A percentile compares a stretch with the other conserved stretches of the same genome.
Evolutionary conservation across 768 basidiomycete genomes (phyloP).

Genomic region (Pleurotus salmoneostramineus): DNA sequence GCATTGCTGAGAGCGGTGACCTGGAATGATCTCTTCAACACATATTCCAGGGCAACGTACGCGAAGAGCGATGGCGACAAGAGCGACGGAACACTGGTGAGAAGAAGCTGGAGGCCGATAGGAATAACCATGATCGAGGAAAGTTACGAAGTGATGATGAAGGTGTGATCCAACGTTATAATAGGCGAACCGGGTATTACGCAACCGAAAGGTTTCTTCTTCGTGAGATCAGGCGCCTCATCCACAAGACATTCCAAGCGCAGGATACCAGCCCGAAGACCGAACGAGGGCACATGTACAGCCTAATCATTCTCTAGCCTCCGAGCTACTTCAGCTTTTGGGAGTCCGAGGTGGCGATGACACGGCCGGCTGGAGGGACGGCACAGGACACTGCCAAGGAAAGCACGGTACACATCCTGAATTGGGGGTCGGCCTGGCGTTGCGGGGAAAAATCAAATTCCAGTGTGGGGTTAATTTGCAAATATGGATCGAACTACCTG

Average conservation of each 20-base stretch:
- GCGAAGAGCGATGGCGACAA: conserved; percentile 2
- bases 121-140: conserved; percentile 1
- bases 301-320: neutral
- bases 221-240: neutral
- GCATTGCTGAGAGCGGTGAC: neutral
- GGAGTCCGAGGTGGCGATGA: neutral
- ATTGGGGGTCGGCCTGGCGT: neutral
- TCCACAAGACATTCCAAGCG: conserved; percentile 1
- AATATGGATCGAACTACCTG: neutral
- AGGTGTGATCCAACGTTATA: neutral
- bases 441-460: neutral
- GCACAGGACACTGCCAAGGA: no score
- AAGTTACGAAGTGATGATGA: neutral
- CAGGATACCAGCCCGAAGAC: neutral
- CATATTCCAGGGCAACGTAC: neutral
- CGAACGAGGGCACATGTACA: neutral
- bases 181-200: neutral
- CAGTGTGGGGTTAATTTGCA: neutral
- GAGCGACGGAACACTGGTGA: neutral
- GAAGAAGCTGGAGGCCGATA: neutral
- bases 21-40: neutral
- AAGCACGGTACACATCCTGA: no score
- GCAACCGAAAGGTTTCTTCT: neutral
- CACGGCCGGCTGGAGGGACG: no score
- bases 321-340: neutral